Evolutionary conservation across 1,284 basidiomycete species (phyloP), one percentile per base, ranked within the genome.

Genomic region (Ustilago esculenta): DNA sequence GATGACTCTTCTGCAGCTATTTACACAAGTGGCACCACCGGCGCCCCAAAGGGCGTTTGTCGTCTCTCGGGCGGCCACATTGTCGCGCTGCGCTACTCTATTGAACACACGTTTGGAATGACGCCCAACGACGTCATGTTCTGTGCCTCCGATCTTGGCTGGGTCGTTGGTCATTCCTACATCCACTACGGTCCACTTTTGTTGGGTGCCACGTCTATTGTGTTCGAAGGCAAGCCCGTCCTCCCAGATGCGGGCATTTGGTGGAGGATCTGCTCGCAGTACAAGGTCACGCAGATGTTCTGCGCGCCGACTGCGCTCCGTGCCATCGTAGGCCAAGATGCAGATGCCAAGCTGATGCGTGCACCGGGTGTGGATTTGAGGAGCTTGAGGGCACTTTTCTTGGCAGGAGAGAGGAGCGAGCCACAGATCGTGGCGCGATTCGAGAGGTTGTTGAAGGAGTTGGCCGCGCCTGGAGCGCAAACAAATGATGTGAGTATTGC

Each of bases 181-280:
- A 73, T 75, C 48, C 65, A 77, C 57, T 80, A 76, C 43, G 76
- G 66, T 2, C 79, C 79, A 2, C 65, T 78, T 3, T 51, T 81
- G 4, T 50, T 80, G 3, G 79, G 79, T 14, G 69, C 64, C 4
- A 63, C 76, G 18, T 72, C 74, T 12, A 63, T 80, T 36, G 67
- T 80, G 18, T 80, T 80, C 30, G 79, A 80, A 33, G 78, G 78
- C 32, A 80, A 80, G 40, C 79, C 76, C n/a, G 60, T 78, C 23
- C 48, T 80, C 15, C 79, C 79, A 2, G 78, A 80, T 34, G 78
- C 79, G 5, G 75, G 76, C 0, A 71, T 79, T 6, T 71, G 78
- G 50, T 80, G 79, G 79, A 37, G 73, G 24, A 80, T 63, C 30
- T 55, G 64, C 33, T 69, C 48, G 25, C 52, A 61, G 48, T 65